phyloP scores from a whole-genome alignment of 495 filamentous ascomycete genomes.

The Cercophora scortea region DNA sequence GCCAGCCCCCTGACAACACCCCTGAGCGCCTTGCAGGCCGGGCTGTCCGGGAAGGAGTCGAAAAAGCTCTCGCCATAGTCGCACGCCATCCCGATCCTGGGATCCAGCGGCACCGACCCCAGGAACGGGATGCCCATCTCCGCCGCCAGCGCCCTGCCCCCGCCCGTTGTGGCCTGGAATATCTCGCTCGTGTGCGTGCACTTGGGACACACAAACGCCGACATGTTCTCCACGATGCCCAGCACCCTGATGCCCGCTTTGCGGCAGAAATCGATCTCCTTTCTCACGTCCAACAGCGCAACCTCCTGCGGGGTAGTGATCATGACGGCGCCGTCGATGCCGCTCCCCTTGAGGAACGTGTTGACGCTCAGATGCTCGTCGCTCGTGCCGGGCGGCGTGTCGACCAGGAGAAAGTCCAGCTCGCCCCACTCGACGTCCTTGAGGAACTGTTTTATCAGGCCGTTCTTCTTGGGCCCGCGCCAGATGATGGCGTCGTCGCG shows the following conservation, averaged over 20 bases:
- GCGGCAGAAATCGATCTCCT: slow-evolving; percentile 93
- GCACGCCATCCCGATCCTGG: slow-evolving; percentile 88
- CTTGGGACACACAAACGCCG: slow-evolving; percentile 86
- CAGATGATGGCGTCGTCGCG: slow-evolving; percentile 92
- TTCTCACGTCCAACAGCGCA: slow-evolving; percentile 82
- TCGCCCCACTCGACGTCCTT: slow-evolving; percentile 98
- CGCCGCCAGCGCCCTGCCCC: slow-evolving; percentile 66
- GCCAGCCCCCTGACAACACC: slow-evolving; percentile 65
- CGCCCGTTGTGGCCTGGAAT: slow-evolving; percentile 87
- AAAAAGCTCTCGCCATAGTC: slow-evolving; percentile 98
- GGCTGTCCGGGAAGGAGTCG: slow-evolving; percentile 85
- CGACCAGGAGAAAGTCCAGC: slow-evolving; percentile 84
- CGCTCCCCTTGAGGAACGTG: slow-evolving; percentile 73
- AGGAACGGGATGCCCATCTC: slow-evolving; percentile 84
- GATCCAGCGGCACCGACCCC: slow-evolving; percentile 87
- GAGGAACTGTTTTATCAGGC: slow-evolving; percentile 92
- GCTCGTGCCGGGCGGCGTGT: slow-evolving; percentile 89
- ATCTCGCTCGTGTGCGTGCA: slow-evolving; percentile 78
- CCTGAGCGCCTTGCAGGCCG: slow-evolving; percentile 70
- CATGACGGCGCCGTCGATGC: slow-evolving; percentile 86
- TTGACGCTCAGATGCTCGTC: slow-evolving; percentile 95
- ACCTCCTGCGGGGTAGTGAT: slow-evolving; percentile 96
- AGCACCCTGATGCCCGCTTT: slow-evolving; percentile 87
- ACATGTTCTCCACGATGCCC: slow-evolving; percentile 97
- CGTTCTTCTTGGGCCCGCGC: slow-evolving; percentile 97